Evolutionary conservation across 371 early-diverging fungal species (phyloP).

Genomic region (Mortierella polycephala): DNA sequence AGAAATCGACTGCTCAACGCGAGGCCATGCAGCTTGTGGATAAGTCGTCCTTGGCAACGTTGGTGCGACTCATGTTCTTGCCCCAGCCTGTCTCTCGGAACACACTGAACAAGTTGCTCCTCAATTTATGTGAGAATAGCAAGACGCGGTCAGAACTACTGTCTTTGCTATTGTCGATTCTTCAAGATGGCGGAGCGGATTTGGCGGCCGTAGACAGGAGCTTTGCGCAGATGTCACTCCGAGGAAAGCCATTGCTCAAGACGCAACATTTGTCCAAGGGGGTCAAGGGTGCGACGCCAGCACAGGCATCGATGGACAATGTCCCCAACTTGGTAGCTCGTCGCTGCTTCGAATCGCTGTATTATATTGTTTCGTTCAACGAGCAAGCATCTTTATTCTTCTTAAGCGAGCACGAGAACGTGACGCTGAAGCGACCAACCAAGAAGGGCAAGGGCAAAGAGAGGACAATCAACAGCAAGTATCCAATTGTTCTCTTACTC

Average conservation of each 20-base stretch:
- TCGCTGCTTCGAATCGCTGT: constrained; percentile 88
- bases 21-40: constrained; percentile 88
- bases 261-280: constrained; percentile 32
- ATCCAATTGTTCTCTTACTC: constrained; percentile 89
- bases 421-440: constrained; percentile 58
- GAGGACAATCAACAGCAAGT: constrained; percentile 66
- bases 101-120: constrained; percentile 76
- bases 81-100: constrained; percentile 80
- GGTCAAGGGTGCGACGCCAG: constrained; percentile 31
- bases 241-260: constrained; percentile 56
- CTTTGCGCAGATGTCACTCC: constrained; percentile 79
- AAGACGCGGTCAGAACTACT: constrained; percentile 88
- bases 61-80: constrained; percentile 88
- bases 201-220: constrained; percentile 81
- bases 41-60: constrained; percentile 79
- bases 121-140: constrained; percentile 92
- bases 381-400: constrained; percentile 76
- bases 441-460: constrained; percentile 78
- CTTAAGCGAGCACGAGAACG: constrained; percentile 77
- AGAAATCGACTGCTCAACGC: constrained; percentile 62
- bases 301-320: constrained; percentile 57
- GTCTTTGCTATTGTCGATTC: constrained; percentile 84
- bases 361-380: constrained; percentile 76
- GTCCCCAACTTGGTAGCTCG: constrained; percentile 88
- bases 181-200: constrained; percentile 86